Conservation (phyloP, 495 filamentous ascomycete genomes). For the Bryoglossum gracile region DNA sequence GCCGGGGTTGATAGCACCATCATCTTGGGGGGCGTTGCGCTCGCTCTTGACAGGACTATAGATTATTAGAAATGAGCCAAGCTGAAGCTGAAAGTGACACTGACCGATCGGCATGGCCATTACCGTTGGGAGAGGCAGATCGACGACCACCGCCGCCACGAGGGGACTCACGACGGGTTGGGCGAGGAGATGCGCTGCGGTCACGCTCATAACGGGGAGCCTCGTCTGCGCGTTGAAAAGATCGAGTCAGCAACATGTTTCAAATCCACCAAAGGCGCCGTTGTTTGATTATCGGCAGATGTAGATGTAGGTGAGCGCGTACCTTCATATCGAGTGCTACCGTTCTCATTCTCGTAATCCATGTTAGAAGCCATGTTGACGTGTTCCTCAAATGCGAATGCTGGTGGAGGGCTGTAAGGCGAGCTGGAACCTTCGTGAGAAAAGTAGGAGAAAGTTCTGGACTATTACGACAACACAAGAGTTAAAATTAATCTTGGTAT, state of each 20-base stretch:
- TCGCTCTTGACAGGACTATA: constrained; percentile 40
- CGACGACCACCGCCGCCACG: constrained; percentile 66
- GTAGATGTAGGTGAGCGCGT: constrained; percentile 21
- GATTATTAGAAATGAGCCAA: constrained; percentile 22
- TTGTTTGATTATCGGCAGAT: too few relatives aligned
- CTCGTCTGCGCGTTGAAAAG: constrained; percentile 49
- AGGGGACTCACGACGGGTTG: constrained; percentile 57
- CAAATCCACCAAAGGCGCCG: too few relatives aligned
- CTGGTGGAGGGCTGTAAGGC: not conserved
- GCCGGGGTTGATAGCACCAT: constrained; percentile 78
- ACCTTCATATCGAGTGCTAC: constrained; percentile 76
- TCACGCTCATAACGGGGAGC: constrained; percentile 67
- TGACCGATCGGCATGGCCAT: constrained; percentile 63
- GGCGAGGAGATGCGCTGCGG: constrained; percentile 89
- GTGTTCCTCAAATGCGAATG: not conserved
- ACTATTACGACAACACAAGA: not conserved
- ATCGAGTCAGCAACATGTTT: constrained; percentile 28
- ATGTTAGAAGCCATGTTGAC: constrained; percentile 48
- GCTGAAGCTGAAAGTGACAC: constrained; percentile 33
- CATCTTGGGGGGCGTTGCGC: constrained; percentile 56
- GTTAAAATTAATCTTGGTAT: constrained; percentile 30
- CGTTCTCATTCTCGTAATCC: constrained; percentile 81
- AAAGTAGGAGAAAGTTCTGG: not conserved
- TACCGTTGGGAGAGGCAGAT: constrained; percentile 65
- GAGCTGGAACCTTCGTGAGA: too few relatives aligned